These are phyloP conservation scores for Oxyria digyna DNA, from an alignment of 148 eudicot genomes.

Conservation along the genomic window DNA sequence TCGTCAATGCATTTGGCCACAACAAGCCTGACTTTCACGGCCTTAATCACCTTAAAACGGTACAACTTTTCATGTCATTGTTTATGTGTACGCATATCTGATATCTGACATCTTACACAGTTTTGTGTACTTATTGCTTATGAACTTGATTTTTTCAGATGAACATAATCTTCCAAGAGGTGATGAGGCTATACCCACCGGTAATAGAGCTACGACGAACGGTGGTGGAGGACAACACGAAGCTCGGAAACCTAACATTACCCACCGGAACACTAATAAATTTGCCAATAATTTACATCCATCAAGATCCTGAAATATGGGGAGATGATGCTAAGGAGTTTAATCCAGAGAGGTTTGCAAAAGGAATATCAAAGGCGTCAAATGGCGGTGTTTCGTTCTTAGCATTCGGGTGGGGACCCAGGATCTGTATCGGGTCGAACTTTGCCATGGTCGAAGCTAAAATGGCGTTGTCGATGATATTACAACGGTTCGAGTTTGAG, in stretches of 20 bases:
- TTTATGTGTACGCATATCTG: too few species aligned
- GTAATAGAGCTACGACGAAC: conserved; percentile 11
- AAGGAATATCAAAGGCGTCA: conserved; percentile 19
- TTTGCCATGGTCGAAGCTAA: conserved; percentile 27
- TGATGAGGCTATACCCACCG: conserved; percentile 19
- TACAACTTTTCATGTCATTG: neutral
- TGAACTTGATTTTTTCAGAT: neutral
- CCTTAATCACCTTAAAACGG: neutral
- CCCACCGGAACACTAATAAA: conserved; percentile 13
- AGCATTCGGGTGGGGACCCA: conserved; percentile 21
- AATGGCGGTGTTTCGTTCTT: conserved; percentile 9
- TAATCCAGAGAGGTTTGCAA: conserved; percentile 20
- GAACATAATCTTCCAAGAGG: conserved; percentile 16
- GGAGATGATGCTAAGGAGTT: conserved; percentile 21
- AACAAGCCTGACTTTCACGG: neutral
- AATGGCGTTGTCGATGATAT: conserved; percentile 32
- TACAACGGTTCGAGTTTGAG: conserved; percentile 31
- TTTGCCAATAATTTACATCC: conserved; percentile 9
- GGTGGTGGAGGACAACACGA: conserved; percentile 15
- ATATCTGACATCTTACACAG: too few species aligned
- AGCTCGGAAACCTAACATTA: conserved; percentile 8
- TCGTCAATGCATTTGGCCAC: neutral
- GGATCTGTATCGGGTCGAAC: conserved; percentile 19
- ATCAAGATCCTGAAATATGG: conserved; percentile 17
- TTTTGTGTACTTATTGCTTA: too few species aligned